phyloP scores from a whole-genome alignment of 805 yeast genomes.

The Myxozyma vanderwaltii region DNA sequence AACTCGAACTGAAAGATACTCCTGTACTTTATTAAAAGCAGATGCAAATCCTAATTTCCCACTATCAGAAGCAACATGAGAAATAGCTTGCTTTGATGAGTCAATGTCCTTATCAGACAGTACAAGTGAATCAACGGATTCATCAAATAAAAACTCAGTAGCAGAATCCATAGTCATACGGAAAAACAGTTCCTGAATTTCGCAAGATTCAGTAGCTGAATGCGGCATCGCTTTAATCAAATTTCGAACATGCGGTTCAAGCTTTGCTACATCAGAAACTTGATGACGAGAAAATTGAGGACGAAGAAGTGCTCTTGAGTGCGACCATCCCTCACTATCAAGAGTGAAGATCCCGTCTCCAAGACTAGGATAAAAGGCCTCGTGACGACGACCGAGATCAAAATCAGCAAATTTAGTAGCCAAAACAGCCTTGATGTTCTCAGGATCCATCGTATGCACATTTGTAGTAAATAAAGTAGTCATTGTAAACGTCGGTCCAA shows the following conservation, averaged over 20 bases:
- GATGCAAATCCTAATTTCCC: conserved; percentile 33
- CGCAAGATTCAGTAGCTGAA: conserved; percentile 31
- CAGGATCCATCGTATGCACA: conserved; percentile 38
- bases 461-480: conserved; percentile 3
- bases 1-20: conserved; percentile 28
- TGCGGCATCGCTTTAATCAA: conserved; percentile 31
- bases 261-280: conserved; percentile 36
- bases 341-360: conserved; percentile 46
- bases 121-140: conserved; percentile 37
- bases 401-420: conserved; percentile 43
- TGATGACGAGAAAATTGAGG: conserved; percentile 44
- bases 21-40: conserved; percentile 36
- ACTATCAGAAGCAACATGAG: conserved; percentile 18
- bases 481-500: neutral
- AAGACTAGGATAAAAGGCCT: conserved; percentile 39
- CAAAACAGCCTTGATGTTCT: conserved; percentile 41
- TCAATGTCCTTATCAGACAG: conserved; percentile 7
- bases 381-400: conserved; percentile 38
- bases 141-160: conserved; percentile 44
- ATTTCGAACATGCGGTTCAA: conserved; percentile 38
- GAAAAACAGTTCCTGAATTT: conserved; percentile 40
- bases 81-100: neutral
- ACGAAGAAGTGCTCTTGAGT: conserved; percentile 43
- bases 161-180: conserved; percentile 43
- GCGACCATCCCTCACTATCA: conserved; percentile 44